Percentiles rank a stretch among this genome's conserved stretches.
Evolutionary conservation across 208 protist species (phyloP).

Genomic region (Novymonas esmeraldas): DNA sequence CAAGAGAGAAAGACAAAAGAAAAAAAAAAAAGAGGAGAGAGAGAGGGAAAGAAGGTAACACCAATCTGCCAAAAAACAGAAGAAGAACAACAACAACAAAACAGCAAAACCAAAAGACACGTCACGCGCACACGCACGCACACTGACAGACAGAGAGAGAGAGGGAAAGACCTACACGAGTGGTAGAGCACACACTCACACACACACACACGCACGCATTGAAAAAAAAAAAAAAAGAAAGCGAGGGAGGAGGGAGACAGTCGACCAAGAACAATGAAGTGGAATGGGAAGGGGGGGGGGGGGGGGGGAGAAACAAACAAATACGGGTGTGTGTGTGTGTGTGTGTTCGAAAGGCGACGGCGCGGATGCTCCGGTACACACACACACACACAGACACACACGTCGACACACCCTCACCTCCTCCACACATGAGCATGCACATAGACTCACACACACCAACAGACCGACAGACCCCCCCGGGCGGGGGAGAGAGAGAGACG

Average conservation of each 20-base stretch:
- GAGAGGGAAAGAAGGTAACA: no score
- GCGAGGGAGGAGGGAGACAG: background rate
- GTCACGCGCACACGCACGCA: no score
- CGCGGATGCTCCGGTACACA: no score
- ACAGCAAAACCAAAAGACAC: no score
- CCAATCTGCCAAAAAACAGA: no score
- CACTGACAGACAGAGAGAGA: no score
- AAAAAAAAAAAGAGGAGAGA: no score
- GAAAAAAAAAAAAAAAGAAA: background rate
- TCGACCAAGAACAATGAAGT: background rate
- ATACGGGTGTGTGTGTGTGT: background rate
- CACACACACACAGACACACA: background rate
- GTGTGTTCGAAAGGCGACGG: background rate
- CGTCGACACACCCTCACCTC: background rate
- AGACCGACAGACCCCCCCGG: background rate
- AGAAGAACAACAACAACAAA: no score
- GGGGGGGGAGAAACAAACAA: background rate
- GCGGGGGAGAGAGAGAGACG: no score
- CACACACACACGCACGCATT: background rate
- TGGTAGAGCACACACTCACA: no score
- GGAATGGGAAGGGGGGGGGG: background rate
- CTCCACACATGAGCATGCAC: background rate
- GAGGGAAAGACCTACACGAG: no score
- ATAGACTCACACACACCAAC: background rate
- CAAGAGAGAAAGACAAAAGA: no score